Base-by-base conservation (phyloP, 257 asterid species). In the Nicotiana paniculata region DNA sequence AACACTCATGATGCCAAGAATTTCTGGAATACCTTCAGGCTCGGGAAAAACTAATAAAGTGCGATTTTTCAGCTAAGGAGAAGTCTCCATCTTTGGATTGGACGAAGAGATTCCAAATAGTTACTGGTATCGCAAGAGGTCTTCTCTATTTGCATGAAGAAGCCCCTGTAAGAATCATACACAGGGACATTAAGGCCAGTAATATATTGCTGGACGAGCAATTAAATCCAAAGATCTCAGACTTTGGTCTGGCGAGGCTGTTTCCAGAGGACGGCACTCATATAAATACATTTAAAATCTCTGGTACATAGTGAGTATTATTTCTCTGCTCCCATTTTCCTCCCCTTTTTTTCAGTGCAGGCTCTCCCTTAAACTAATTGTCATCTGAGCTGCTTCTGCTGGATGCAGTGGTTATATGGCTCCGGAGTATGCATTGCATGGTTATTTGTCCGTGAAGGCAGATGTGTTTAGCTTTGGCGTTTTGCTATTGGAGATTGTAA, bases 91-190 rank as follows among this genome's bases (percentile, higher is more conserved):
- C 86, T 63, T 81, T 95, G 87, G 93, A 90, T 81, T 95, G 98
- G 98, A 70, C 43, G 9, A 90, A 81, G 80, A 85, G 98, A 33
- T 87, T 87, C 76, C 86, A 24, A 21, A 90, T 95, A 85, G 82
- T 93, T 53, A 88, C 76, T 51, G 97, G 98, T 76, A 69, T 93
- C 28, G 94, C 92, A 61, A 85, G 97, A 86, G 98, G 97, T 69
- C 97, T 95, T 88, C 90, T 89, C 63, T 95, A 92, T 89, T 85
- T 95, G 85, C 98, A 95, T 32, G 98, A 93, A 88, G 98, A 91
- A 83, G 96, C 97, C 76, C 97, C 97, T 9, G 97, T 88, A 83
- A 88, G 95, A 87, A 95, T 92, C 79, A 90, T 95, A 72, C 98
- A 93, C 30, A 87, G 98, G 81, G 97, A 95, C 84, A 95, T 95